Conservation (phyloP, 2,329 filamentous ascomycete genomes). For the Drechmeria coniospora region DNA sequence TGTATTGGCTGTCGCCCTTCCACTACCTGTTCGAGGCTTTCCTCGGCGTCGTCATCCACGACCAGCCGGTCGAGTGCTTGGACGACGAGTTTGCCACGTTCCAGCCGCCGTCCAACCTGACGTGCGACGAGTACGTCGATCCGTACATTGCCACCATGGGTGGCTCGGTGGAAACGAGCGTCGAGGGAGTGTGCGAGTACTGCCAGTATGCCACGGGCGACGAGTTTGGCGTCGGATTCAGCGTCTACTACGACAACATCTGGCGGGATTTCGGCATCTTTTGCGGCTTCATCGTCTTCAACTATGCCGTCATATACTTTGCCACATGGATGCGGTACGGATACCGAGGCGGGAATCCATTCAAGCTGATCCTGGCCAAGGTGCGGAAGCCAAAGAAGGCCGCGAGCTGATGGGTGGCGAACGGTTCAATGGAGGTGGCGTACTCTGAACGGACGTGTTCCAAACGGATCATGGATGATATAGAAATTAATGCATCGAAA, state of each 20-base stretch:
- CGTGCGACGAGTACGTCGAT: conserved; percentile 43
- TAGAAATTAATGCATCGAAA: no score
- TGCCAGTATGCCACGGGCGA: conserved; percentile 49
- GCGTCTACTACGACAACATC: conserved; percentile 42
- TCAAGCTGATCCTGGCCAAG: conserved; percentile 16
- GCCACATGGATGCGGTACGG: conserved; percentile 24
- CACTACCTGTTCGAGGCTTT: conserved; percentile 50
- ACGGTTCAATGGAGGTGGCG: no score
- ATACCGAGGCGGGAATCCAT: conserved; percentile 22
- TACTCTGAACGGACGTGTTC: no score
- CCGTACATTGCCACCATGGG: conserved; percentile 36
- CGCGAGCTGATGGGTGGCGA: no score
- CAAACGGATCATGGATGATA: no score
- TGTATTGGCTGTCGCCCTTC: conserved; percentile 55
- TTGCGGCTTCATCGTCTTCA: conserved; percentile 48
- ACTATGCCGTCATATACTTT: conserved; percentile 29
- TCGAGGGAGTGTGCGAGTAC: conserved; percentile 43
- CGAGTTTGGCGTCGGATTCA: conserved; percentile 42
- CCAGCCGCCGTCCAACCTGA: conserved; percentile 38
- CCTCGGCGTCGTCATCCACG: conserved; percentile 38
- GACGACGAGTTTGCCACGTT: conserved; percentile 45
- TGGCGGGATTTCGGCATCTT: conserved; percentile 55
- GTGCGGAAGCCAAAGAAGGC: not conserved
- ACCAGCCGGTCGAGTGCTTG: conserved; percentile 38
- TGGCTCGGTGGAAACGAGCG: conserved; percentile 44